Base-by-base conservation (phyloP, 495 filamentous ascomycete genomes). In the Trichocladium antarcticum region DNA sequence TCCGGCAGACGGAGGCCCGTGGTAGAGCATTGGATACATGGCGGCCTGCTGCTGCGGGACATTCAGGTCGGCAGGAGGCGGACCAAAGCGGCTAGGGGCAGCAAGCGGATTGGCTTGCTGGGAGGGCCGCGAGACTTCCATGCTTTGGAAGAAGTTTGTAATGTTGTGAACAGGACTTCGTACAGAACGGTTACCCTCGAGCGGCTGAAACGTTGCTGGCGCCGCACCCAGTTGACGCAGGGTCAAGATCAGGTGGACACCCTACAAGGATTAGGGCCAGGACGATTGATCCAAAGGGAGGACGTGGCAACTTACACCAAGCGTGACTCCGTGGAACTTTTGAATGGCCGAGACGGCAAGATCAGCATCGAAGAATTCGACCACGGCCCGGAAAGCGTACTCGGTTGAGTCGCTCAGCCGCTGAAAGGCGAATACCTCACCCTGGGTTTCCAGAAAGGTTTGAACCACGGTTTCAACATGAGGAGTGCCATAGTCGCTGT, bases 351-450 rank as follows among this genome's bases (percentile, higher is more conserved):
- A 47, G 11, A 67, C 17, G 19, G 71, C 63, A 42, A 57, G 52
- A 9, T 67, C 55, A 40, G 61, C 62, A 39, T 84, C 76, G 39
- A 65, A 74, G 57, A 74, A 86, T 51, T 86, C 82, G 8, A 60
- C 68, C 45, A 74, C 40, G 9, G 72, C 68, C 20, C 57, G 63
- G 45, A 70, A 65, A 14, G 57, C 50, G 22, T 61, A 66, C 28
- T 67, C 59, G 10, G 69, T 63, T 11, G 60, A 42, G 1, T 59
- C 55, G 22, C 55, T 51, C 24, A 66, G 56, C 6, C 57, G 51
- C 46, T 74, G 67, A 43, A 77, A 75, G 1, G 75, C 71, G 53
- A 68, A 71, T 3, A 86, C 57, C 40, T 74, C 68, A 4, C 80
- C 80, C 51, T 80, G 73, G 1, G 64, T 64, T 42, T 66, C 66